Percentiles rank a stretch among this genome's conserved stretches.
Conservation (phyloP, 2,329 filamentous ascomycete genomes). For the Colletotrichum sp. region DNA sequence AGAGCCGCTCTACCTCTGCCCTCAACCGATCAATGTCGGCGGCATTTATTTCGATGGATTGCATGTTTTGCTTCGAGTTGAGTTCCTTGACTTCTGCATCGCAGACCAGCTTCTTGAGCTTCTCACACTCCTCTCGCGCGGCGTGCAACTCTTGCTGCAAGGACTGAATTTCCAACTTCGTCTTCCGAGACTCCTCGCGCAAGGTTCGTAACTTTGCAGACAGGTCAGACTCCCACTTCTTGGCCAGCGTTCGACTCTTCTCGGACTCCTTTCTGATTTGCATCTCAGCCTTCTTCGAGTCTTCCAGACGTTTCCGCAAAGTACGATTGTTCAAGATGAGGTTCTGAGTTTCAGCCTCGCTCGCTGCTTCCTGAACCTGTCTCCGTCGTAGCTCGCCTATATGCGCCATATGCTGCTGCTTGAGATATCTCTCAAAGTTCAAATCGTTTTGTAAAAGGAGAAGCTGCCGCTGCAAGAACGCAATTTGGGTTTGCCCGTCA, state of each 20-base stretch:
- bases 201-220: constrained; percentile 69
- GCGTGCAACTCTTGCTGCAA: constrained; percentile 64
- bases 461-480: constrained; percentile 74
- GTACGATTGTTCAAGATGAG: constrained; percentile 78
- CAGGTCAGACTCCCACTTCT: constrained; percentile 79
- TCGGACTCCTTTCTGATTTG: constrained; percentile 76
- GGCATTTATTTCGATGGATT: constrained; percentile 65
- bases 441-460: constrained; percentile 79
- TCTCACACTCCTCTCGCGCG: constrained; percentile 65
- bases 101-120: constrained; percentile 69
- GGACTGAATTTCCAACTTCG: constrained; percentile 60
- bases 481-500: constrained; percentile 43
- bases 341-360: constrained; percentile 83
- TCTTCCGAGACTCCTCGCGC: constrained; percentile 73
- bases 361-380: constrained; percentile 77
- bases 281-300: constrained; percentile 72
- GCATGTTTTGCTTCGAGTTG: constrained; percentile 66
- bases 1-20: constrained; percentile 63
- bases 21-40: constrained; percentile 66
- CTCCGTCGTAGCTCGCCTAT: constrained; percentile 79
- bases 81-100: constrained; percentile 73
- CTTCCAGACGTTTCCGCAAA: constrained; percentile 74
- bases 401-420: constrained; percentile 81
- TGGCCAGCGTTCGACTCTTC: constrained; percentile 73
- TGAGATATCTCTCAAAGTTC: constrained; percentile 83